Conservation (phyloP, 1,284 basidiomycete genomes). For the Amylostereum areolatum region DNA sequence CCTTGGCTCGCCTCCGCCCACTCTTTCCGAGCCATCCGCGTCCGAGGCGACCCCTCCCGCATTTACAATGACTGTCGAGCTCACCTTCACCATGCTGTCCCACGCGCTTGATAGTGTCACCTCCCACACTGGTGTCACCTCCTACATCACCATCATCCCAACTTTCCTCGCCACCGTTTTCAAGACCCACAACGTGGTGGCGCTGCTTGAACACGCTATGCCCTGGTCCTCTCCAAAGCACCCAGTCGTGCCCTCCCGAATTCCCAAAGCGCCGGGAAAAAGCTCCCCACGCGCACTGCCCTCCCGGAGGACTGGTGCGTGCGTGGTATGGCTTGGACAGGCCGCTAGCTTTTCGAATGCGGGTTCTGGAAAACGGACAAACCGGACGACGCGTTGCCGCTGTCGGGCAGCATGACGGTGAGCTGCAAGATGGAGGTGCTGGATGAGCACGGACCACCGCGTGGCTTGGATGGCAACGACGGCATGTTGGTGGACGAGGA, state of each 20-base stretch:
- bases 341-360: conserved; percentile 81
- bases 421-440: conserved; percentile 77
- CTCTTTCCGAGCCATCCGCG: conserved; percentile 28
- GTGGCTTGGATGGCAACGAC: conserved; percentile 64
- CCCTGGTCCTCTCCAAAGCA: conserved; percentile 81
- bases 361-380: conserved; percentile 79
- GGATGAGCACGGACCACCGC: conserved; percentile 46
- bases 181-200: conserved; percentile 56
- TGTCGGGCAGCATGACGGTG: too few relatives aligned
- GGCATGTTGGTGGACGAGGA: conserved; percentile 78
- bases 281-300: conserved; percentile 53
- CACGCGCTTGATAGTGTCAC: too few relatives aligned
- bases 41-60: conserved; percentile 51
- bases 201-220: conserved; percentile 66
- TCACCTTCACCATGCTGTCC: conserved; percentile 77
- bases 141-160: conserved; percentile 82
- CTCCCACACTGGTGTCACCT: conserved; percentile 66
- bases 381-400: too few relatives aligned
- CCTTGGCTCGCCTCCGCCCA: conserved; percentile 71
- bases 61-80: conserved; percentile 69
- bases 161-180: conserved; percentile 83
- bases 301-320: conserved; percentile 95
- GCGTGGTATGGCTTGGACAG: conserved; percentile 93
- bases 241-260: conserved; percentile 46
- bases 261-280: conserved; percentile 18